Base-by-base conservation (phyloP, 371 early-diverging fungal species). In the Lichtheimia corymbifera region DNA sequence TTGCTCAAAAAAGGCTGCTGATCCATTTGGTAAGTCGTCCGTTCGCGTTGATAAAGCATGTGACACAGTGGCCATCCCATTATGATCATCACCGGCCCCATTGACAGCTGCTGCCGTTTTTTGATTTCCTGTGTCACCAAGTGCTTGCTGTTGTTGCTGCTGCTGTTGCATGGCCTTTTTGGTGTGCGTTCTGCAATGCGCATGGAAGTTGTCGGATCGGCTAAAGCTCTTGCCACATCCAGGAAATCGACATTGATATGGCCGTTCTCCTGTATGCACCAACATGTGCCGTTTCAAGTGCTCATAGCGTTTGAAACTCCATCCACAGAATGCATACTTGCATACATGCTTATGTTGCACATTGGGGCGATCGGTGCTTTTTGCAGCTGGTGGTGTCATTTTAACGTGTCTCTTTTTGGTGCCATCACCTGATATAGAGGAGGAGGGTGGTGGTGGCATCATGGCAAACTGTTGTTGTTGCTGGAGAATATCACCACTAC, bases 231-330 rank as follows among this genome's bases (percentile, higher is more conserved):
- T 85, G 22, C 78, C 74, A 60, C 90, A 90, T 5, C 77, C 79
- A 28, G 71, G 73, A 30, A 76, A 74, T 42, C 69, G 74, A 63
- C 90, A 90, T 17, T 75, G 70, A 62, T 79, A 84, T 12, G 90
- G 78, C 14, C 82, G 67, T 63, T 79, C 82, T 18, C 79, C 79
- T 4, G 82, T 77, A 40, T 82, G 82, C 13, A 82, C 82, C 15
- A 88, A 66, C 71, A 82, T 79, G 62, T 91, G 93, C 17, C 94
- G 71, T 59, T 90, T 88, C 54, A 93, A 66, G 69, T 93, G 92
- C 62, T 93, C 93, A 66, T 79, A 85, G 20, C 92, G 80, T 68
- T 91, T 92, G 64, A 82, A 82, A 51, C 76, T 76, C 80, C 76
- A 77, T 5, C 72, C 68, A 47, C 82, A 82, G 15, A 72, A 69